Evolutionary conservation across 352 stramenopile genomes (phyloP), one percentile per base, ranked within the genome.

Genomic region (Pythium dissotocum): DNA sequence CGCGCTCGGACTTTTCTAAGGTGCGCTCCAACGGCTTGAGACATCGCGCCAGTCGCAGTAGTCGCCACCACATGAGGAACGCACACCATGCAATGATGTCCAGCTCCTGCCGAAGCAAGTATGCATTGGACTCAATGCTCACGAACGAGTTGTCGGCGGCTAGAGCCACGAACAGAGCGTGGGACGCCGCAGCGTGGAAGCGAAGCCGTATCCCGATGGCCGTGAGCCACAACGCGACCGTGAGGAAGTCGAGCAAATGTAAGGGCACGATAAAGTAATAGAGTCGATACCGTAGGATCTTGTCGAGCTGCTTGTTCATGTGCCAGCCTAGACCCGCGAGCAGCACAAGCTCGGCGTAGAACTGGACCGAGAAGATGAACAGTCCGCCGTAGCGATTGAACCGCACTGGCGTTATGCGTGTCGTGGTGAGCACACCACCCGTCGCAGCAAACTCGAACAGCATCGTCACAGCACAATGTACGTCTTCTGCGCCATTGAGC

Each of bases 231-330:
- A 90, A 56, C 35, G 69, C 69, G 8, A 88, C 65, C 32, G 89
- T 80, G 32, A 75, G 49, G 13, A 83, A 83, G 53, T 93, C 85
- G 13, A 81, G 58, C 3, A 88, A 21, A 58, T 93, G 85, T 5
- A 59, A 77, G 0, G 67, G 67, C 14, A 91, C 73, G 42, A 78
- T 61, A 53, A 91, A 88, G 73, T 89, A 91, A 61, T 86, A 88
- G 30, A 77, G 71, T 5, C 78, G 77, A 60, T 90, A 91, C 21
- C 83, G 75, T 21, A 77, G 24, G 13, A 91, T 38, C 51, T 89
- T 90, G 13, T 75, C 67, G 13, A 84, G 9, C 46, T 90, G 81
- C 54, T 77, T 80, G 28, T 73, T 60, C 0, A 69, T 56, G 60
- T 87, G 83, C 80, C 82, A 90, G 13, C 68, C 18, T 8, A 88